Evolutionary conservation across 768 basidiomycete genomes (phyloP).

Genomic region (Mycena crocata): DNA sequence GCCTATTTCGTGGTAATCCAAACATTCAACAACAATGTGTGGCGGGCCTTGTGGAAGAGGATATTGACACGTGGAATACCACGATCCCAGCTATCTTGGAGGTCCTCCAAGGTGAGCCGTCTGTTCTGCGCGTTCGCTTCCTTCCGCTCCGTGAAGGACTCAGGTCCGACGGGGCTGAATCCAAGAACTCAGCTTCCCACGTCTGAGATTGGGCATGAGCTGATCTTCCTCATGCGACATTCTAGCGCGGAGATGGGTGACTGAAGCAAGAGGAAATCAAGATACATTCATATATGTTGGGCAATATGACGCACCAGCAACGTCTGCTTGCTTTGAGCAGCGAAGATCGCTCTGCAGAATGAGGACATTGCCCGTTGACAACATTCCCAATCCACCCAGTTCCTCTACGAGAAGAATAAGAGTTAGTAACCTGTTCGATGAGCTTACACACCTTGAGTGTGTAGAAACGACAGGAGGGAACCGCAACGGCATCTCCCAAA

Average conservation of each 20-base stretch:
- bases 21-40: slow-evolving; percentile 53
- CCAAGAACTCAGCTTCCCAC: slow-evolving; percentile 98
- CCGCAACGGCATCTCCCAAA: slow-evolving; percentile 97
- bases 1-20: slow-evolving; percentile 1
- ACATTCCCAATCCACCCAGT: slow-evolving; percentile 97
- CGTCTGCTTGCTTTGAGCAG: slow-evolving; percentile 98
- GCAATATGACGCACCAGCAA: slow-evolving; percentile 65
- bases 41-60: slow-evolving; percentile 97
- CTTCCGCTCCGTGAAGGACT: slow-evolving; percentile 99
- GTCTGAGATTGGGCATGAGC: slow-evolving; percentile 95
- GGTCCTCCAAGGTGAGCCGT: slow-evolving; percentile 94
- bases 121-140: slow-evolving; percentile 99
- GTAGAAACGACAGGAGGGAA: slow-evolving; percentile 97
- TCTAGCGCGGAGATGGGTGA: slow-evolving; percentile 99
- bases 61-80: slow-evolving; percentile 99
- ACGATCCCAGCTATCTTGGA: slow-evolving; percentile 98
- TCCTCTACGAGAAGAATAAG: slow-evolving; percentile 59
- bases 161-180: slow-evolving; percentile 98
- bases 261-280: slow-evolving; percentile 50
- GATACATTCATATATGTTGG: not conserved
- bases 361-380: slow-evolving; percentile 99
- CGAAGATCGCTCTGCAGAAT: slow-evolving; percentile 98
- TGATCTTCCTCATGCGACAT: slow-evolving; percentile 97
- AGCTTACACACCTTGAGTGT: slow-evolving; percentile 78
- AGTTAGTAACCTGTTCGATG: not conserved